phyloP scores from a whole-genome alignment of 148 eudicot species.

The Fagopyrum esculentum region DNA sequence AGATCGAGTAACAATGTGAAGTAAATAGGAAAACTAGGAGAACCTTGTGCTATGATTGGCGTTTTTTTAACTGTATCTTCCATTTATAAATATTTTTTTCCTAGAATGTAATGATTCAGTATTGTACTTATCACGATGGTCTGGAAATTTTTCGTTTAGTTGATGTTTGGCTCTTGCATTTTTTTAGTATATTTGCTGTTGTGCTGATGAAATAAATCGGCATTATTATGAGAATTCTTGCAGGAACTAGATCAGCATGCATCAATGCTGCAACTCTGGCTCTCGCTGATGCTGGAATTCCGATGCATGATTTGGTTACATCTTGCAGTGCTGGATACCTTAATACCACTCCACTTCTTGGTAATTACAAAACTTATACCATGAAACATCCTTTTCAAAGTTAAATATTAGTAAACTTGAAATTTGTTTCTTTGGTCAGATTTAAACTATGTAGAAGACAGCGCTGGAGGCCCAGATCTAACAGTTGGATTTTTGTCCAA shows the following conservation, averaged over 20 bases:
- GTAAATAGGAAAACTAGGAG: no score
- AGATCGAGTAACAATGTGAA: no score
- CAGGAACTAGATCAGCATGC: slow-evolving; percentile 98
- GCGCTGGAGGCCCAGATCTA: slow-evolving; percentile 98
- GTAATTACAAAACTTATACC: slow-evolving; percentile 28
- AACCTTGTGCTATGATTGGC: background rate
- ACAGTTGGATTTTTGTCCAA: slow-evolving; percentile 88
- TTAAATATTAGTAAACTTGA: background rate
- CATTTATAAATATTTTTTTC: background rate
- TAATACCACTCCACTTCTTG: slow-evolving; percentile 77
- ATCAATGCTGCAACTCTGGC: slow-evolving; percentile 98
- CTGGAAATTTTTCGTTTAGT: background rate
- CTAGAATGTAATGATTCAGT: background rate
- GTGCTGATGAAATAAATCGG: background rate
- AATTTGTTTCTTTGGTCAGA: slow-evolving; percentile 28
- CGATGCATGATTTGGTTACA: slow-evolving; percentile 91
- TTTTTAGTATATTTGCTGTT: background rate
- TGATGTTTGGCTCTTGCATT: background rate
- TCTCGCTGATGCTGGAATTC: slow-evolving; percentile 97
- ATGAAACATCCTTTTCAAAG: background rate
- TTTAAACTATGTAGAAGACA: slow-evolving; percentile 86
- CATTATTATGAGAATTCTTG: background rate
- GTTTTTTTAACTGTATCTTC: background rate
- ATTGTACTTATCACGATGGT: background rate
- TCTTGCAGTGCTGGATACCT: slow-evolving; percentile 94